A percentile compares a stretch with the other conserved stretches of the same genome.
These are phyloP conservation scores for Cylindrotheca fusiformis DNA, from an alignment of 108 stramenopile genomes.

Conservation along the genomic window DNA sequence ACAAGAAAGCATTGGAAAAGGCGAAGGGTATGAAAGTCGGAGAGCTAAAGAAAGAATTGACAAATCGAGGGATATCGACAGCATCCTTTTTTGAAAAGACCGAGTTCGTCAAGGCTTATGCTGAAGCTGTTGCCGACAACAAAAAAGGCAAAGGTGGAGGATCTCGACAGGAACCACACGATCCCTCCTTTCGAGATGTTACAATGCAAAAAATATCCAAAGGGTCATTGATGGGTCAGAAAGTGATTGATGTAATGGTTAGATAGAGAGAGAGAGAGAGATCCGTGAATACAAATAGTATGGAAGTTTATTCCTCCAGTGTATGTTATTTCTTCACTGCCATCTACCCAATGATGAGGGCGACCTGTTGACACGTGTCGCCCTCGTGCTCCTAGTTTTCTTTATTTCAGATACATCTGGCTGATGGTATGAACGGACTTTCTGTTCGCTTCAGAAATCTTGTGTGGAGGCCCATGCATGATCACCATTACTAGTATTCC, in stretches of 20 bases:
- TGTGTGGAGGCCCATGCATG: too few relatives aligned
- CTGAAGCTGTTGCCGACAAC: constrained; percentile 68
- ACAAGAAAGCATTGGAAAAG: constrained; percentile 58
- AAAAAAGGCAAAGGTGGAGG: constrained; percentile 9
- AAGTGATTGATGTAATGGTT: constrained; percentile 40
- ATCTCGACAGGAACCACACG: constrained; percentile 45
- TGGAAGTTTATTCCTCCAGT: too few relatives aligned
- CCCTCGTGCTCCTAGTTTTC: too few relatives aligned
- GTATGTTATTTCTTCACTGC: too few relatives aligned
- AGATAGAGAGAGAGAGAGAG: too few relatives aligned
- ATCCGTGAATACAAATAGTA: too few relatives aligned
- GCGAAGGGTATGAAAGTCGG: constrained; percentile 54
- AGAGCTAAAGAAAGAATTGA: constrained; percentile 66
- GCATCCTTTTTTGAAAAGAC: constrained; percentile 75
- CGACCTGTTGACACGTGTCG: too few relatives aligned
- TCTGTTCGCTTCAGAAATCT: too few relatives aligned
- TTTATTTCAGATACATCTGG: too few relatives aligned
- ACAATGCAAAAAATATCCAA: constrained; percentile 46
- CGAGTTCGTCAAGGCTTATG: constrained; percentile 76
- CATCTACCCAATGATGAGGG: too few relatives aligned
- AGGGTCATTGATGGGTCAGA: constrained; percentile 23
- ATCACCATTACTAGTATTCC: too few relatives aligned
- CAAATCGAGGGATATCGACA: constrained; percentile 66
- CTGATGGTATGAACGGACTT: too few relatives aligned
- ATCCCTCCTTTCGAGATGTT: constrained; percentile 72